A percentile compares a stretch with the other conserved stretches of the same genome.
Conservation (phyloP, 1,139 yeast genomes). For the Yamadazyma blattariae region DNA sequence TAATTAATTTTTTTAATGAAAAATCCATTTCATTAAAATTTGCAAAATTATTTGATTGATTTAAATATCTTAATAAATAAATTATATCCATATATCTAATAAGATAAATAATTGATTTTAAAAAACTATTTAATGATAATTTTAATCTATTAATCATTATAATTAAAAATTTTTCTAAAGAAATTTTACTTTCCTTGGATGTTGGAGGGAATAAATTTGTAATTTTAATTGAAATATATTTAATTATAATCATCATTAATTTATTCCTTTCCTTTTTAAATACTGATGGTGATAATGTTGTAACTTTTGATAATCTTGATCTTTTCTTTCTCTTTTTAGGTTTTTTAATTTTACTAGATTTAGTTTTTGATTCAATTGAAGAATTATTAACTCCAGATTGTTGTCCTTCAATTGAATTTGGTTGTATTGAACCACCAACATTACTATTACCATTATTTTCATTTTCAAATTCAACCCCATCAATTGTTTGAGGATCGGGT, state of each 20-base stretch:
- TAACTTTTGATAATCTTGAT: slow-evolving; percentile 6
- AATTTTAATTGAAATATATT: slow-evolving; percentile 45
- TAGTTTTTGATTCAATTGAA: background rate
- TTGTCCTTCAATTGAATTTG: background rate
- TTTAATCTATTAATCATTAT: slow-evolving; percentile 38
- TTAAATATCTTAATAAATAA: slow-evolving; percentile 44
- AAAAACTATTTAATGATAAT: slow-evolving; percentile 34
- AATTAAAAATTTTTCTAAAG: slow-evolving; percentile 42
- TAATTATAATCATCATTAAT: slow-evolving; percentile 44
- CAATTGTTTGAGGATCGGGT: background rate
- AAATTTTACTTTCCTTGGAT: slow-evolving; percentile 30
- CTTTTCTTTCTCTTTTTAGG: slow-evolving; percentile 4
- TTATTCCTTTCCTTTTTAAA: slow-evolving; percentile 25
- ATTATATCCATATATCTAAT: slow-evolving; percentile 51
- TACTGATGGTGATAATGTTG: slow-evolving; percentile 10
- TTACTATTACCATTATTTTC: slow-evolving; percentile 14
- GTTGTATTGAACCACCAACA: background rate
- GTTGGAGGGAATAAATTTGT: slow-evolving; percentile 47
- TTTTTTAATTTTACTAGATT: slow-evolving; percentile 1
- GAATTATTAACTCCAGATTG: background rate
- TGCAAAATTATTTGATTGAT: slow-evolving; percentile 46
- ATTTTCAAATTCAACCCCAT: background rate
- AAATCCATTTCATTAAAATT: slow-evolving; percentile 46
- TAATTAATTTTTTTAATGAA: slow-evolving; percentile 40
- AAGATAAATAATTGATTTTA: slow-evolving; percentile 43